Percentiles rank a stretch among this genome's conserved stretches.
Evolutionary conservation across 768 basidiomycete species (phyloP).

Genomic region (Podaxis pistillaris): DNA sequence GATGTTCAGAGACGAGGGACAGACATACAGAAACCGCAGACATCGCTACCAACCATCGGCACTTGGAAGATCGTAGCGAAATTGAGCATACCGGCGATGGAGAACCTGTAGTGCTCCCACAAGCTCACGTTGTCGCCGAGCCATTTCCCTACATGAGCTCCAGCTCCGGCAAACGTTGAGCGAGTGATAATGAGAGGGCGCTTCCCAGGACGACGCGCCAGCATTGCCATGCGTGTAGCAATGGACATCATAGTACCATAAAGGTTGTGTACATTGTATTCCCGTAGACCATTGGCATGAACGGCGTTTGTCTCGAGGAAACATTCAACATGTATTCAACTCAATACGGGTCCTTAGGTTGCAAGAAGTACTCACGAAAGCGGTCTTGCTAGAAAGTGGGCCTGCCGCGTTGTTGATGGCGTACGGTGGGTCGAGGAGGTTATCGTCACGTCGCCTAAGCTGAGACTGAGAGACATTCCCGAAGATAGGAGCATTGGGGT

Average conservation of each 20-base stretch:
- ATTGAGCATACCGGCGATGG: constrained; percentile 63
- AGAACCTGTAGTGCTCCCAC: constrained; percentile 58
- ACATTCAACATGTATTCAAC: background rate
- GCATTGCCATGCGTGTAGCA: constrained; percentile 59
- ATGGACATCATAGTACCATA: constrained; percentile 74
- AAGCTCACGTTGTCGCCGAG: constrained; percentile 62
- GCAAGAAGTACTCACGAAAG: constrained; percentile 38
- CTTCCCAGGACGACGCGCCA: constrained; percentile 57
- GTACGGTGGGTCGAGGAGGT: constrained; percentile 53
- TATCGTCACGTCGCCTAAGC: constrained; percentile 26
- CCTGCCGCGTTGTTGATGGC: constrained; percentile 58
- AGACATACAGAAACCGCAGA: constrained; percentile 62
- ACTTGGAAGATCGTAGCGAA: constrained; percentile 65
- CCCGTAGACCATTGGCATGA: constrained; percentile 56
- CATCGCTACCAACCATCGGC: constrained; percentile 78
- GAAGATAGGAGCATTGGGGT: constrained; percentile 54
- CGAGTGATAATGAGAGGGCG: constrained; percentile 69
- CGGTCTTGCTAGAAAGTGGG: constrained; percentile 51
- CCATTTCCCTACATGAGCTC: constrained; percentile 68
- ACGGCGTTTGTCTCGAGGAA: constrained; percentile 38
- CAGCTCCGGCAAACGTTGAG: constrained; percentile 71
- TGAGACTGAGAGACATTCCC: constrained; percentile 12
- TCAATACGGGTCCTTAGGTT: background rate
- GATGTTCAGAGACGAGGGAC: background rate
- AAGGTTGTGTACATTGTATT: constrained; percentile 66